Evolutionary conservation across 768 basidiomycete genomes (phyloP).

Genomic region (Phlebiopsis flavidoalba): DNA sequence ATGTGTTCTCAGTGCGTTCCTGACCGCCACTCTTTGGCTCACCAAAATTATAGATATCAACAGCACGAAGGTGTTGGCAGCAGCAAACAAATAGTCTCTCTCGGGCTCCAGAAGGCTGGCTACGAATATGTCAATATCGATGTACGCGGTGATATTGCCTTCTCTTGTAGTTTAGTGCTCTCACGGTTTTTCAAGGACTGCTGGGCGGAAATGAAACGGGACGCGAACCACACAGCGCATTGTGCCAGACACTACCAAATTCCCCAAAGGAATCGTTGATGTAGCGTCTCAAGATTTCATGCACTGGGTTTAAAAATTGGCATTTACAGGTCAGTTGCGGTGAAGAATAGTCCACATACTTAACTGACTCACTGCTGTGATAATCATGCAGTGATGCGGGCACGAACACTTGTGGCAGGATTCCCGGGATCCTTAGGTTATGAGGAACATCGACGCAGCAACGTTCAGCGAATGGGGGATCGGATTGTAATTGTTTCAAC

Average conservation of each 20-base stretch:
- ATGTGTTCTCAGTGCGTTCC: slow-evolving; percentile 7
- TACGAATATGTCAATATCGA: slow-evolving; percentile 51
- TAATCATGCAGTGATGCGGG: slow-evolving; percentile 57
- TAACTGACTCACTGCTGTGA: slow-evolving; percentile 23
- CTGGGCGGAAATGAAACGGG: slow-evolving; percentile 38
- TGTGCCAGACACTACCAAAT: slow-evolving; percentile 46
- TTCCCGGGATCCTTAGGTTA: slow-evolving; percentile 58
- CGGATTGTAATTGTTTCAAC: slow-evolving; percentile 31
- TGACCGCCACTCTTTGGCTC: background rate
- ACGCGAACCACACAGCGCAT: slow-evolving; percentile 37
- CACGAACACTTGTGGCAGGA: slow-evolving; percentile 56
- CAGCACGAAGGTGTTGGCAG: slow-evolving; percentile 38
- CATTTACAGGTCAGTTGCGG: slow-evolving; percentile 38
- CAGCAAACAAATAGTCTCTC: slow-evolving; percentile 42
- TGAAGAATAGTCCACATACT: background rate
- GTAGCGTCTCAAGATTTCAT: slow-evolving; percentile 42
- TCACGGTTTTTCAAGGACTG: slow-evolving; percentile 34
- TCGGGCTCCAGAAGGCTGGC: slow-evolving; percentile 43
- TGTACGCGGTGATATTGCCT: slow-evolving; percentile 24
- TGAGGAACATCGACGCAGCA: slow-evolving; percentile 43
- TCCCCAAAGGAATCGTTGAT: slow-evolving; percentile 45
- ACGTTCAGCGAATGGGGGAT: slow-evolving; percentile 52
- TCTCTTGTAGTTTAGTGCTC: background rate
- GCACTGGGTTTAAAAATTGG: slow-evolving; percentile 44
- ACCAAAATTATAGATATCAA: slow-evolving; percentile 32